Evolutionary conservation across 192 early-diverging fungal genomes (phyloP).

Genomic region (Coemansia sp.): DNA sequence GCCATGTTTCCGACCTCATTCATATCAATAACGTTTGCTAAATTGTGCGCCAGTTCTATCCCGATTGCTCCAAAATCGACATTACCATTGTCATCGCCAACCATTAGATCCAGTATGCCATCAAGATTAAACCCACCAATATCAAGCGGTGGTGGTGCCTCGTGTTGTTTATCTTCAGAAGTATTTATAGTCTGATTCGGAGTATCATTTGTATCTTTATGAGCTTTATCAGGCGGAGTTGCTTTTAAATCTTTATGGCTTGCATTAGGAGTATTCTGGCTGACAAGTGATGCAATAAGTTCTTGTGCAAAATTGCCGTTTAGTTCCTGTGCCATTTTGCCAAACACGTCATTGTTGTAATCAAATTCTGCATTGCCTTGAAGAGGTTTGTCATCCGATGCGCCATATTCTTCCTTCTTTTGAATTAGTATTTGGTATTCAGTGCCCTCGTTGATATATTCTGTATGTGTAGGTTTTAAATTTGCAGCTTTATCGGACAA

Average conservation of each 20-base stretch:
- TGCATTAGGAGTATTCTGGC: too few species aligned
- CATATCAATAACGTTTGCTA: slow-evolving; percentile 48
- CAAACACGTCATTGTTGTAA: too few species aligned
- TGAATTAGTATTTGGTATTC: slow-evolving; percentile 10
- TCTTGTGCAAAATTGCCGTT: too few species aligned
- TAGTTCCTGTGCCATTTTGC: too few species aligned
- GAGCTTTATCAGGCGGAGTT: too few species aligned
- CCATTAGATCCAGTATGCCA: slow-evolving; percentile 38
- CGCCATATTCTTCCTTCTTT: not conserved
- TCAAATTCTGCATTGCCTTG: too few species aligned
- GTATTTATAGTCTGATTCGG: too few species aligned
- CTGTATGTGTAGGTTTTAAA: not conserved
- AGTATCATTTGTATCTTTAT: too few species aligned
- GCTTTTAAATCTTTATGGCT: too few species aligned
- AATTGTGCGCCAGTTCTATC: slow-evolving; percentile 35
- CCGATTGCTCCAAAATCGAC: slow-evolving; percentile 49
- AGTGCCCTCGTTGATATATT: slow-evolving; percentile 18
- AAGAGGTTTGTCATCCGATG: too few species aligned
- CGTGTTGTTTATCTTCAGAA: not conserved
- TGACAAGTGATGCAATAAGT: too few species aligned
- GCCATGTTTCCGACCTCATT: slow-evolving; percentile 46
- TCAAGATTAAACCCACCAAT: slow-evolving; percentile 37
- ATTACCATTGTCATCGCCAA: slow-evolving; percentile 41
- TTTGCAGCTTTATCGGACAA: not conserved
- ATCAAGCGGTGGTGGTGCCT: not conserved